Base-by-base conservation (phyloP, 1,284 basidiomycete genomes). In the Melampsora larici-populina region DNA sequence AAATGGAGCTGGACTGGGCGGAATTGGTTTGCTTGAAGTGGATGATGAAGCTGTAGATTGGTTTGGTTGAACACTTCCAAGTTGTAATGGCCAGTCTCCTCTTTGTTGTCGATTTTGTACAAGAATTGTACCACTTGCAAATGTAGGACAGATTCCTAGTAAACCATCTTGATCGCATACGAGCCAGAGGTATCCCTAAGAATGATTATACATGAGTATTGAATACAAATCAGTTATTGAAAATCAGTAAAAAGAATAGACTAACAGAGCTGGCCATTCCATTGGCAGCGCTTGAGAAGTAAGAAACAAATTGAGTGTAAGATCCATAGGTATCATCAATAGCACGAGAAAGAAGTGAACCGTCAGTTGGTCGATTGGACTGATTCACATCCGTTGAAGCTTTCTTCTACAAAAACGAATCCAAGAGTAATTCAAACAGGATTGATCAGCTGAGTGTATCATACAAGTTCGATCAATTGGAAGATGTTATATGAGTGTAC, bases 211-310 rank as follows among this genome's bases (percentile, higher is more conserved):
- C 6, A 13, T 55, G 6, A 55, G 51, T 18, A 46, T 17, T 46
- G 5, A 49, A 8, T 11, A 2, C 36, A 18, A 1, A 8, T 51
- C 2, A 15, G 69, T 6, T 33, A 51, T 49, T 24, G 21, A 58
- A 26, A 13, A 58, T 26, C 13, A 33, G 13, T 49, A 40, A 40
- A 8, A 46, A n/a, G 4, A n/a, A 31, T 17, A 33, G 24, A 69
- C 65, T 60, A 17, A 76, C 74, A 26, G 66, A 76, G 40, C 29
- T 69, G 1, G 66, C 62, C 74, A 76, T 76, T 9, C 74, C 65
- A 55, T 68, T 76, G 13, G 65, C 74, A 6, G 74, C 65, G n/a
- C 67, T 76, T 46, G 74, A 76, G 40, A 76, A 76, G 58, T 76
- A 76, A 31, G 74, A 76, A 9, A 69, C 60, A 51, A 77, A 70